A percentile compares a stretch with the other conserved stretches of the same genome.
phyloP scores from a whole-genome alignment of 305 asterid species.

The Fraxinus platypoda region DNA sequence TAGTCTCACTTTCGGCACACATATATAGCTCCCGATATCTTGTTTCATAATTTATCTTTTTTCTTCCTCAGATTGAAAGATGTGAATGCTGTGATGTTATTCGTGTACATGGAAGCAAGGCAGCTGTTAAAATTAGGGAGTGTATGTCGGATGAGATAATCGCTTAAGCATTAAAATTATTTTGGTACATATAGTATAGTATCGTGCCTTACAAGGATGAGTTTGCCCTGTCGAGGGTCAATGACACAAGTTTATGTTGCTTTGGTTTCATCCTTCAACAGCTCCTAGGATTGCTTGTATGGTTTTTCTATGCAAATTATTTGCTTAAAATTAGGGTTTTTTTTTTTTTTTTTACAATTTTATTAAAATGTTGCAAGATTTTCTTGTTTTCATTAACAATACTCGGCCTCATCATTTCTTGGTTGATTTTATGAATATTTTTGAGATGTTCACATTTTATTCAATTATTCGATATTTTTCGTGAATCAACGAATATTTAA shows the following conservation, averaged over 20 bases:
- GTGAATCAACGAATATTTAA: too few relatives aligned
- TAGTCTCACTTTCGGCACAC: background rate
- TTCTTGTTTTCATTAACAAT: background rate
- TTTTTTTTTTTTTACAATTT: too few relatives aligned
- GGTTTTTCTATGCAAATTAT: too few relatives aligned
- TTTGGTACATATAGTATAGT: background rate
- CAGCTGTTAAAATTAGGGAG: slow-evolving; percentile 30
- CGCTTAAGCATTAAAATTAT: slow-evolving; percentile 22
- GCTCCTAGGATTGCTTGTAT: too few relatives aligned
- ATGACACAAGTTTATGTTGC: too few relatives aligned
- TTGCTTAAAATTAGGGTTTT: too few relatives aligned
- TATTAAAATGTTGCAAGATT: too few relatives aligned
- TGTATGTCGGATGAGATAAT: slow-evolving; percentile 36
- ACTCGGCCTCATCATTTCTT: background rate
- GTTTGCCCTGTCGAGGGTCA: too few relatives aligned
- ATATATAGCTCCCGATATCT: background rate
- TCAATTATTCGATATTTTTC: too few relatives aligned
- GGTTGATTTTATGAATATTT: background rate
- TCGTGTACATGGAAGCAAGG: slow-evolving; percentile 19
- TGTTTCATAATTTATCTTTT: background rate
- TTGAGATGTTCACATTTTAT: too few relatives aligned
- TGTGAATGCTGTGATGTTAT: slow-evolving; percentile 48
- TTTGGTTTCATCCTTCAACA: too few relatives aligned
- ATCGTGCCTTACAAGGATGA: background rate
- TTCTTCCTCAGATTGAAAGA: slow-evolving; percentile 27